A percentile compares a stretch with the other conserved stretches of the same genome.
phyloP scores from a whole-genome alignment of 139 green algal species.

The Micractinium conductrix region DNA sequence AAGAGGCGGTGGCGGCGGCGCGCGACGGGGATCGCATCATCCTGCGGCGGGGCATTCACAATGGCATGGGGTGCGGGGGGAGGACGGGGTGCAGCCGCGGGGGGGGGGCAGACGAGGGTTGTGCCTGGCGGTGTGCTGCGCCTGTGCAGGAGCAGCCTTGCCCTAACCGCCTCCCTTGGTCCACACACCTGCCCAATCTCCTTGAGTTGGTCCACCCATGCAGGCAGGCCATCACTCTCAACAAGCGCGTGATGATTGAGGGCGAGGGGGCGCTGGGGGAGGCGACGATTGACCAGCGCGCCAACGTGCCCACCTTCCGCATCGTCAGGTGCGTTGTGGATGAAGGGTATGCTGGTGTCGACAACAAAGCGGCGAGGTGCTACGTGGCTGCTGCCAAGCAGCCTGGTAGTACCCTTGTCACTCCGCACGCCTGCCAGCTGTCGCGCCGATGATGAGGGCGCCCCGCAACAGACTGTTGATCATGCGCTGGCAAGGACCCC shows the following conservation, averaged over 20 bases:
- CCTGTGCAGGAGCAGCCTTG: no score
- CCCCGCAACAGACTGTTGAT: no score
- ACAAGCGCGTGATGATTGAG: constrained; percentile 72
- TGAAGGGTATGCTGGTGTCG: no score
- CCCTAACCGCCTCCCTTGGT: neutral
- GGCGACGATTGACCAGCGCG: constrained; percentile 61
- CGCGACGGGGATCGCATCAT: constrained; percentile 73
- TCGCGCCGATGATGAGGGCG: no score
- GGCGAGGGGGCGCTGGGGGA: constrained; percentile 66
- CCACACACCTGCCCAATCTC: neutral
- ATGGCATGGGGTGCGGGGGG: constrained; percentile 58
- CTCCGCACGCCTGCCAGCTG: no score
- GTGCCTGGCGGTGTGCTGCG: no score
- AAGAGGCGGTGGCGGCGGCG: constrained; percentile 62
- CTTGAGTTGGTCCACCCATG: neutral
- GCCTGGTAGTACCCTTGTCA: no score
- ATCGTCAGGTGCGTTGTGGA: constrained; percentile 36
- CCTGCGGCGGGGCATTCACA: constrained; percentile 66
- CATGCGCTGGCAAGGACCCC: no score
- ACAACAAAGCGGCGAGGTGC: no score
- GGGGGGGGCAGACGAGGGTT: no score
- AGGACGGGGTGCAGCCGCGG: no score
- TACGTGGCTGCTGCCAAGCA: no score
- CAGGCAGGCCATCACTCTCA: constrained; percentile 52
- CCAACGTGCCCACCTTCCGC: constrained; percentile 68